These are phyloP conservation scores for Nothophytophthora sp. DNA, from an alignment of 352 stramenopile species.

Conservation along the genomic window DNA sequence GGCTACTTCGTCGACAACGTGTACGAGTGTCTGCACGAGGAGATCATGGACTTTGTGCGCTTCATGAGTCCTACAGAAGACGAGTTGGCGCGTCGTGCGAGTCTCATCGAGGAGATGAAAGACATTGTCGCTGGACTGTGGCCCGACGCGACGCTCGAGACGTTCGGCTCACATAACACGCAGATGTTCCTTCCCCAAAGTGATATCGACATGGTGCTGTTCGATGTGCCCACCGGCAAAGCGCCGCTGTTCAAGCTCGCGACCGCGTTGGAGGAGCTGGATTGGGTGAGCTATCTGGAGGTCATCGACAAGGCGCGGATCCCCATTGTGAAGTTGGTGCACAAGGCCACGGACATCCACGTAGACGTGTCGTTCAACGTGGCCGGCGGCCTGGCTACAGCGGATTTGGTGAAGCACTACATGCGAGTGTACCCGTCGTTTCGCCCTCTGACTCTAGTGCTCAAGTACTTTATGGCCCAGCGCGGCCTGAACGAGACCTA, in stretches of 20 bases:
- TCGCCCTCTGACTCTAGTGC: conserved; percentile 91
- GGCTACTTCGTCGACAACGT: conserved; percentile 69
- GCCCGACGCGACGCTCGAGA: conserved; percentile 72
- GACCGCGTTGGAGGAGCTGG: conserved; percentile 51
- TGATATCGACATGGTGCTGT: conserved; percentile 95
- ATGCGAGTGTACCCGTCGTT: conserved; percentile 92
- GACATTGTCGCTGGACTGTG: conserved; percentile 61
- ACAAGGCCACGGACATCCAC: conserved; percentile 86
- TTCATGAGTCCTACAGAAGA: conserved; percentile 88
- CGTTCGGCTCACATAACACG: conserved; percentile 93
- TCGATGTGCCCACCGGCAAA: conserved; percentile 63
- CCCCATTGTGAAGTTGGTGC: conserved; percentile 96
- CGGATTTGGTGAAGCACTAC: conserved; percentile 90
- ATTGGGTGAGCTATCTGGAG: conserved; percentile 92
- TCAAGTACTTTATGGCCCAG: conserved; percentile 97
- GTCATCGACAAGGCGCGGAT: conserved; percentile 96
- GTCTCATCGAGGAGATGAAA: conserved; percentile 79
- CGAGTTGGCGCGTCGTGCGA: conserved; percentile 67
- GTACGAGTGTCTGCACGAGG: conserved; percentile 93
- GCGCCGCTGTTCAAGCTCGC: conserved; percentile 56
- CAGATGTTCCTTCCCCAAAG: conserved; percentile 92
- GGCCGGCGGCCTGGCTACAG: conserved; percentile 76
- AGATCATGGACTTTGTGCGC: conserved; percentile 95
- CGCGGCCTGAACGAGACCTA: conserved; percentile 95
- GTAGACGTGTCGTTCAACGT: conserved; percentile 95